Evolutionary conservation across 768 basidiomycete species (phyloP).

Genomic region (Hemileccinum rubropunctum): DNA sequence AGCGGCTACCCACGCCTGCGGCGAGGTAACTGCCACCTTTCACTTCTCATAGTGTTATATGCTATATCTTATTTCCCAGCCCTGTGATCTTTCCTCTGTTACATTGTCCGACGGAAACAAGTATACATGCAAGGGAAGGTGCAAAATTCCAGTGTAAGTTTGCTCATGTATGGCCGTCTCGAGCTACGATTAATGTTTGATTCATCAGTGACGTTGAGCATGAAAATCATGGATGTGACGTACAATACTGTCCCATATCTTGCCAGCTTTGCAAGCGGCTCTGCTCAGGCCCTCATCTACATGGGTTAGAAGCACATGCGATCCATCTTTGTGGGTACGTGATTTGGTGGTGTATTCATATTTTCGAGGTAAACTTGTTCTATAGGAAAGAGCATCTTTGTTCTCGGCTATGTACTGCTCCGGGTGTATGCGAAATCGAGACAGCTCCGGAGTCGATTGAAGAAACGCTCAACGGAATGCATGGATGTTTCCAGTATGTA

Average conservation of each 20-base stretch:
- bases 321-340: conserved; percentile 59
- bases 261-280: conserved; percentile 56
- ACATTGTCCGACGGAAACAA: conserved; percentile 21
- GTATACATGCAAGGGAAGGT: conserved; percentile 43
- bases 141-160: conserved; percentile 40
- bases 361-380: conserved; percentile 1
- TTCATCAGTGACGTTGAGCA: conserved; percentile 45
- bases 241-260: conserved; percentile 47
- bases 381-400: conserved; percentile 48
- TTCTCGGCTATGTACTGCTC: conserved; percentile 38
- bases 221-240: conserved; percentile 46
- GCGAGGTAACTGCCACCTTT: conserved; percentile 37
- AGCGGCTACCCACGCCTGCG: conserved; percentile 51
- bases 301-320: conserved; percentile 39
- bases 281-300: conserved; percentile 49
- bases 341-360: background rate
- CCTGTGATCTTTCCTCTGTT: conserved; percentile 38
- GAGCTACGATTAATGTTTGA: background rate
- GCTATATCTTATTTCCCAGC: conserved; percentile 27
- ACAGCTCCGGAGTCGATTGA: conserved; percentile 57
- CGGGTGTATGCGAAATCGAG: conserved; percentile 58
- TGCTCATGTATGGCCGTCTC: background rate
- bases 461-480: conserved; percentile 56
- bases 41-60: background rate
- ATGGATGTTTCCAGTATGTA: conserved; percentile 62